Evolutionary conservation across 164 flowering plant genomes (phyloP), one percentile per base, ranked within the genome.

Genomic region (Echeveria elegans): DNA sequence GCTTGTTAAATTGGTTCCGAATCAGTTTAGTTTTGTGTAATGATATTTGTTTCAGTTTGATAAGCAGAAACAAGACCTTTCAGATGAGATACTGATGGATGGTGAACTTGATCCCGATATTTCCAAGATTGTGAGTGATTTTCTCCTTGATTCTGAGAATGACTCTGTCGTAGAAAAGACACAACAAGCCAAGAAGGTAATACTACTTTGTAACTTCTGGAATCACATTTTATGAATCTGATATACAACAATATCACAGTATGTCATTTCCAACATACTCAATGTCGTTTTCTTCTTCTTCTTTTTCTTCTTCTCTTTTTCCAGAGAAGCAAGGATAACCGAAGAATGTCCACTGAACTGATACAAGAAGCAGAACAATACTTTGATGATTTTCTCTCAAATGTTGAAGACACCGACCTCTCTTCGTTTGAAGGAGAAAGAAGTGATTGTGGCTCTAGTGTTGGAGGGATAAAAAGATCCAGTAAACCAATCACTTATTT

Each of bases 401-500:
- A 88, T 80, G 83, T 95, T 66, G 99, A 95, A 80, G 99, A 95
- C 64, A 89, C 97, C 18, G 97, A 95, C 72, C 75, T 95, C 30
- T 91, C 97, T 65, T 95, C 99, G 15, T 67, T 89, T 70, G 99
- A 95, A 78, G 99, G 92, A 53, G 99, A 92, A 82, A 83, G 88
- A 72, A 95, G 99, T 74, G 99, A 95, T 64, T 81, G 84, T 40
- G 88, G 97, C 74, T 93, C 96, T 14, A 78, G 77, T 53, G 53
- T 89, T 29, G 94, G 90, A 60, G 87, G 86, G 66, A 75, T 67
- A 31, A 41, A 21, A 50, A 80, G 73, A 70, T 37, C 73, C 74
- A 75, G 68, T 65, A 75, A 76, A 36, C 70, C 62, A 40, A 37
- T 69, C 10, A 65, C 41, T 21, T 71, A 45, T 28, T 50, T 11